Percentiles rank a stretch among this genome's conserved stretches.
These are phyloP conservation scores for Microdochium trichocladiopsis DNA, from an alignment of 2,329 filamentous ascomycete species.

Conservation along the genomic window DNA sequence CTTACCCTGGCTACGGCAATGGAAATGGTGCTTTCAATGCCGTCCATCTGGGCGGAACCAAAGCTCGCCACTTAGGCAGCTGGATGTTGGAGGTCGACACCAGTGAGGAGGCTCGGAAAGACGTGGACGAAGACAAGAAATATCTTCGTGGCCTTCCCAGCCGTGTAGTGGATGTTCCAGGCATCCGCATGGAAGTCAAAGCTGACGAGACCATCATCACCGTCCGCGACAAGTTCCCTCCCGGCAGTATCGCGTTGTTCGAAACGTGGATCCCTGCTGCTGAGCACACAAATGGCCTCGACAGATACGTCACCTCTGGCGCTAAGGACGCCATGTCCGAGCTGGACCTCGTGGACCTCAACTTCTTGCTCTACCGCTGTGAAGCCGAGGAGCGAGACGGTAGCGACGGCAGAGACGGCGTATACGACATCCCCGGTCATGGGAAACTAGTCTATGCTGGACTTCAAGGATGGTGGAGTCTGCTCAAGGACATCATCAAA, in stretches of 20 bases:
- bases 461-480: conserved; percentile 97
- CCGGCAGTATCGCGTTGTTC: conserved; percentile 89
- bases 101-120: conserved; percentile 60
- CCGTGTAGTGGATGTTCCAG: conserved; percentile 65
- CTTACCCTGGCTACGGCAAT: conserved; percentile 84
- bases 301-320: conserved; percentile 78
- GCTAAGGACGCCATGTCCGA: conserved; percentile 71
- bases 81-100: conserved; percentile 89
- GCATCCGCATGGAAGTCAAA: conserved; percentile 65
- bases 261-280: conserved; percentile 92
- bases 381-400: conserved; percentile 80
- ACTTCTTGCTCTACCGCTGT: conserved; percentile 85
- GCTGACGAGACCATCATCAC: conserved; percentile 72
- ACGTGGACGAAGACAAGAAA: conserved; percentile 60
- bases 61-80: conserved; percentile 77
- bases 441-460: conserved; percentile 89
- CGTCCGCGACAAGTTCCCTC: conserved; percentile 77
- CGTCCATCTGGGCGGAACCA: conserved; percentile 75
- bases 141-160: conserved; percentile 79
- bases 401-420: conserved; percentile 75
- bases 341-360: conserved; percentile 74
- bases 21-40: conserved; percentile 75
- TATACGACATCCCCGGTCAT: conserved; percentile 77
- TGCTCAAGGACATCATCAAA: conserved; percentile 74
- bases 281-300: conserved; percentile 76